These are phyloP conservation scores for Pyrus betulifolia DNA, from an alignment of 306 rosid genomes.

Conservation along the genomic window DNA sequence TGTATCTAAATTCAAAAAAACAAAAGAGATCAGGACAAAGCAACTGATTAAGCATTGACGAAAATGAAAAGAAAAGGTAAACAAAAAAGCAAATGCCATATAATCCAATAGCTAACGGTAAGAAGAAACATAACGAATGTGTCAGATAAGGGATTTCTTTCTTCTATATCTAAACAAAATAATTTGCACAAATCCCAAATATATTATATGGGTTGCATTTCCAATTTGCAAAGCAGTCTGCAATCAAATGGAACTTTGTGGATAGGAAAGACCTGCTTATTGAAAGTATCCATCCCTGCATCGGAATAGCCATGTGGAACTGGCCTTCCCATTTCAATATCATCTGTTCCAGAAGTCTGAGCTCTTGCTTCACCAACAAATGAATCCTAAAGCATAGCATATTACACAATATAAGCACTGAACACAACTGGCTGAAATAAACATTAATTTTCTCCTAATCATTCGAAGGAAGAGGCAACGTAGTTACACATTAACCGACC, in stretches of 20 bases:
- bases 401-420: not conserved
- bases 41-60: not conserved
- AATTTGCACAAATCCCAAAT: not conserved
- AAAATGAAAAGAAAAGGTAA: not conserved
- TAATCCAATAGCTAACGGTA: not conserved
- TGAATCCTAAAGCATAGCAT: constrained; percentile 55
- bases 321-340: constrained; percentile 82
- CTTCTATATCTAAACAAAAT: not conserved
- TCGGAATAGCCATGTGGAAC: constrained; percentile 35
- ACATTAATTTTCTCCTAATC: not conserved
- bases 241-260: not conserved
- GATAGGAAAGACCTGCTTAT: constrained; percentile 61
- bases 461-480: not conserved
- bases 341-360: constrained; percentile 61
- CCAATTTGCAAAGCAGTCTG: not conserved
- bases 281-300: constrained; percentile 68
- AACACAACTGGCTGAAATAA: constrained; percentile 11
- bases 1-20: constrained; percentile 39
- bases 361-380: constrained; percentile 52
- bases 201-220: not conserved
- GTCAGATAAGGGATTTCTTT: not conserved
- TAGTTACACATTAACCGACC: not conserved
- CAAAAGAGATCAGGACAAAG: not conserved
- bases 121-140: not conserved
- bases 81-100: not conserved